These are phyloP conservation scores for Myriosclerotinia curreyana DNA, from an alignment of 2,329 filamentous ascomycete genomes.

Conservation along the genomic window DNA sequence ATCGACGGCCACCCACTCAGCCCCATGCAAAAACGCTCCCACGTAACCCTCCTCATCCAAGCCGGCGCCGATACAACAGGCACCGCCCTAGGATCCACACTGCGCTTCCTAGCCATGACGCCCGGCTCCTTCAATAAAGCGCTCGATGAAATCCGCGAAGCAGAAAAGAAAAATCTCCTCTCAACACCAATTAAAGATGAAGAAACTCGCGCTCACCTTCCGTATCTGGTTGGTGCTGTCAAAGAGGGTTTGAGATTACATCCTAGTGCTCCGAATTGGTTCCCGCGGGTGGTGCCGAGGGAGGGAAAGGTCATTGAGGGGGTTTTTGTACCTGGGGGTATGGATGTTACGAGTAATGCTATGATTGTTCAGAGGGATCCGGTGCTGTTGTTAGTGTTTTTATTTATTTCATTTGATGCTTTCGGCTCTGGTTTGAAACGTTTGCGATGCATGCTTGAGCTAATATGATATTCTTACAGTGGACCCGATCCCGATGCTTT, in stretches of 20 bases:
- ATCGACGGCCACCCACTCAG: slow-evolving; percentile 15
- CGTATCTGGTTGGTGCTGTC: neutral
- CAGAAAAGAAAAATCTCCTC: neutral
- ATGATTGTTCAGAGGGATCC: slow-evolving; percentile 53
- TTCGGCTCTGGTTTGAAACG: neutral
- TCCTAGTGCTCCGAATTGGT: neutral
- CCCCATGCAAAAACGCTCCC: slow-evolving; percentile 17
- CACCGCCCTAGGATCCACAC: slow-evolving; percentile 13
- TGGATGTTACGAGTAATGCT: slow-evolving; percentile 51
- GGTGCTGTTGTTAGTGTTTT: slow-evolving; percentile 41
- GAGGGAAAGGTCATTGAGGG: neutral
- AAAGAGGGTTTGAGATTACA: slow-evolving; percentile 3
- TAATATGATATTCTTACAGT: slow-evolving; percentile 1
- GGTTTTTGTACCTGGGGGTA: slow-evolving; percentile 23
- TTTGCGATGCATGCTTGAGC: neutral
- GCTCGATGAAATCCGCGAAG: neutral
- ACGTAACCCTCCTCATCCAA: slow-evolving; percentile 22
- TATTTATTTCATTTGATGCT: neutral
- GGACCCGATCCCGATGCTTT: slow-evolving; percentile 51
- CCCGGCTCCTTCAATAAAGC: neutral
- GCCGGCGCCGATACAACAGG: slow-evolving; percentile 28
- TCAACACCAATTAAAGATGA: slow-evolving; percentile 11
- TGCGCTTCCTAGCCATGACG: slow-evolving; percentile 9
- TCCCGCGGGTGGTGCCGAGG: neutral
- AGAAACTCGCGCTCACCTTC: slow-evolving; percentile 10